Percentiles rank a stretch among this genome's conserved stretches.
Conservation (phyloP, 2,329 filamentous ascomycete genomes). For the Lachnum nothofagi region DNA sequence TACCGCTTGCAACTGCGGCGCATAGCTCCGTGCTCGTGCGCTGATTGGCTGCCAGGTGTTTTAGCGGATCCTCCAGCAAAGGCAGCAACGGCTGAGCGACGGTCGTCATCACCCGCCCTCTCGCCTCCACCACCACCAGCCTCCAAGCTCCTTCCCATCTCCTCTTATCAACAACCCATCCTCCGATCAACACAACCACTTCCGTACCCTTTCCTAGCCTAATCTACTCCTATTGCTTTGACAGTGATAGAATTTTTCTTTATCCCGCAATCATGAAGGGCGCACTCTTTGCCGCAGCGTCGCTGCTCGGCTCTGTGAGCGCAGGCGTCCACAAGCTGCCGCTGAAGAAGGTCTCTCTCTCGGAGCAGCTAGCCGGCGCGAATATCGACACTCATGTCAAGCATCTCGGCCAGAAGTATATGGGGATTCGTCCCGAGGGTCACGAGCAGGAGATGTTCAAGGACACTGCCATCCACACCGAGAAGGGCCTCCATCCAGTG, state of each 20-base stretch:
- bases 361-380: conserved; percentile 82
- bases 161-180: conserved; percentile 19
- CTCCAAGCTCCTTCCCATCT: neutral
- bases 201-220: neutral
- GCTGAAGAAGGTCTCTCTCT: conserved; percentile 90
- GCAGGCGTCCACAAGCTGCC: conserved; percentile 93
- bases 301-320: conserved; percentile 75
- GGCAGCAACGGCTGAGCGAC: neutral
- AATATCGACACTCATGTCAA: conserved; percentile 77
- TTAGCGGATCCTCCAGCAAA: neutral
- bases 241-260: conserved; percentile 21
- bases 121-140: neutral
- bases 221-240: conserved; percentile 22
- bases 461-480: conserved; percentile 60
- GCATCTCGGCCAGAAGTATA: conserved; percentile 90
- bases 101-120: conserved; percentile 2
- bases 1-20: too few species aligned
- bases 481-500: conserved; percentile 67
- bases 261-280: conserved; percentile 68
- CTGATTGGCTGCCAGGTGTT: neutral
- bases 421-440: conserved; percentile 68
- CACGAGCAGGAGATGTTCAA: conserved; percentile 77
- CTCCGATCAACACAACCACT: conserved; percentile 2
- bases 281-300: conserved; percentile 69
- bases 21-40: too few species aligned